Conservation (phyloP, 768 basidiomycete genomes). For the Jaapia argillacea region DNA sequence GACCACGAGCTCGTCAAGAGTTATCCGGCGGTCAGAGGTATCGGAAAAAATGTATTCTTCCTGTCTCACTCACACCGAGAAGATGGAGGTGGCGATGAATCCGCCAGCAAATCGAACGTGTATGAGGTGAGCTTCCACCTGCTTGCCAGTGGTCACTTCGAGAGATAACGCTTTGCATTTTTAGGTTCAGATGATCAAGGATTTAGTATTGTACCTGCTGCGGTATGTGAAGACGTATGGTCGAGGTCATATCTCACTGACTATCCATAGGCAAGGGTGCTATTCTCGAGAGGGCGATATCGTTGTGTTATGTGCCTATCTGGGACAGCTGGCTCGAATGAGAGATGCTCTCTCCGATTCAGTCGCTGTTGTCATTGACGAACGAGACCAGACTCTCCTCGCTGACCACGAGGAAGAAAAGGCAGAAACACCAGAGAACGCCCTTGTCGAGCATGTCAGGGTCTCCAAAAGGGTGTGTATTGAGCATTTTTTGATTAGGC, state of each 20-base stretch:
- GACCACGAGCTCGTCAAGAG: constrained; percentile 42
- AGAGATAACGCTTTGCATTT: too few relatives aligned
- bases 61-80: constrained; percentile 53
- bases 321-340: constrained; percentile 38
- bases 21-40: constrained; percentile 51
- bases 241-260: background rate
- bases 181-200: constrained; percentile 35
- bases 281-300: constrained; percentile 40
- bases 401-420: constrained; percentile 35
- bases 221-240: constrained; percentile 14
- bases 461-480: constrained; percentile 42
- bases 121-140: constrained; percentile 44
- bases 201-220: constrained; percentile 43
- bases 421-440: constrained; percentile 20
- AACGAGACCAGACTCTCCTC: constrained; percentile 54
- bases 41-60: constrained; percentile 59
- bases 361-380: constrained; percentile 59
- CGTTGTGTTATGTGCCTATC: constrained; percentile 43
- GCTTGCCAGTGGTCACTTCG: too few relatives aligned
- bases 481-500: background rate
- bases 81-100: constrained; percentile 49
- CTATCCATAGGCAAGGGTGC: constrained; percentile 28
- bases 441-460: constrained; percentile 33
- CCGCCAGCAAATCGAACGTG: constrained; percentile 52
- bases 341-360: constrained; percentile 30